Conservation (phyloP, 2,329 filamentous ascomycete genomes). For the Eutypella sp. region DNA sequence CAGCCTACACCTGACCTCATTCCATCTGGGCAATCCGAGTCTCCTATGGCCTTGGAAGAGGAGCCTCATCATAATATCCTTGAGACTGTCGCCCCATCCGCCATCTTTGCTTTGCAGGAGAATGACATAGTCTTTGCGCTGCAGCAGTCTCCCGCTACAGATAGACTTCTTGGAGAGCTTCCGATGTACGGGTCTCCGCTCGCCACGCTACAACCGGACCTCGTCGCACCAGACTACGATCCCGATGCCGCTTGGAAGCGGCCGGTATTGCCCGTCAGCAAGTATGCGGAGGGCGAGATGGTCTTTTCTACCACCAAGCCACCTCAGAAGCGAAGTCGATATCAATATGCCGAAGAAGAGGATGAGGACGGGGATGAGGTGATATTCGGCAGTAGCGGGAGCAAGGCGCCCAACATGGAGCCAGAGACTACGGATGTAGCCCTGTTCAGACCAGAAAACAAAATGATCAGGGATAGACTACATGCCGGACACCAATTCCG, state of each 20-base stretch:
- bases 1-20: slow-evolving; percentile 65
- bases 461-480: slow-evolving; percentile 80
- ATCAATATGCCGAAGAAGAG: slow-evolving; percentile 70
- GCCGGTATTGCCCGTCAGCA: slow-evolving; percentile 78
- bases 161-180: slow-evolving; percentile 73
- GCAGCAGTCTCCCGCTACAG: slow-evolving; percentile 66
- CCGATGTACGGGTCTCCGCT: slow-evolving; percentile 70
- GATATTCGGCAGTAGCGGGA: slow-evolving; percentile 28
- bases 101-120: slow-evolving; percentile 76
- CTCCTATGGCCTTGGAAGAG: slow-evolving; percentile 40
- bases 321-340: slow-evolving; percentile 75
- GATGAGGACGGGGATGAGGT: slow-evolving; percentile 43
- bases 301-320: slow-evolving; percentile 61
- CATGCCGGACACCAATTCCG: slow-evolving; percentile 90
- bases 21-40: slow-evolving; percentile 58
- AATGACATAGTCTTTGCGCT: slow-evolving; percentile 79
- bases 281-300: slow-evolving; percentile 78
- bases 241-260: slow-evolving; percentile 70
- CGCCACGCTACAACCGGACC: slow-evolving; percentile 52
- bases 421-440: slow-evolving; percentile 75
- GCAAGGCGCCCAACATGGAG: slow-evolving; percentile 40
- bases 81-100: slow-evolving; percentile 61
- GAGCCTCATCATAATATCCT: slow-evolving; percentile 27
- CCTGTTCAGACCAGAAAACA: slow-evolving; percentile 85
- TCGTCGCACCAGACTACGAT: slow-evolving; percentile 53